A percentile compares a stretch with the other conserved stretches of the same genome.
Conservation (phyloP, 2,329 filamentous ascomycete species). For the Fusarium sterilihyphosum region DNA sequence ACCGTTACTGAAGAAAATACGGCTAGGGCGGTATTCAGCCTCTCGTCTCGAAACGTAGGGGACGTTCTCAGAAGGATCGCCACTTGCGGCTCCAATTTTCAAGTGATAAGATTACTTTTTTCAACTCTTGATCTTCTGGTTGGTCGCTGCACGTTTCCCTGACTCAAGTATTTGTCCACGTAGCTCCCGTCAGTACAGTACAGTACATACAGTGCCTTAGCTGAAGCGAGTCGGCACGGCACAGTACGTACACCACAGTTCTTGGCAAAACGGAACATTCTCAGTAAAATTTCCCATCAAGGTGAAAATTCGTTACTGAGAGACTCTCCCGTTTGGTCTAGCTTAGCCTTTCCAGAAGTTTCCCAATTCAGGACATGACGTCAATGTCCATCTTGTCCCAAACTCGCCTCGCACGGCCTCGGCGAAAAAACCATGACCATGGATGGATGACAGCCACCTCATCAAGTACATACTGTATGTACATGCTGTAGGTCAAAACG, state of each 20-base stretch:
- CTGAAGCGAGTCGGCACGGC: not conserved
- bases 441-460: constrained; percentile 15
- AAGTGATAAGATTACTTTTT: constrained; percentile 30
- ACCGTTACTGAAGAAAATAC: constrained; percentile 28
- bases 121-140: constrained; percentile 5
- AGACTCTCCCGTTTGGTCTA: not conserved
- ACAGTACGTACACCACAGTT: not conserved
- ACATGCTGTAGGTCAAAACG: not conserved
- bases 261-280: constrained; percentile 1
- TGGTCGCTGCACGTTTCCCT: constrained; percentile 17
- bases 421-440: constrained; percentile 1
- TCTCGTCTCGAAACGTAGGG: not conserved
- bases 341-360: constrained; percentile 19
- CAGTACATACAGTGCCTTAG: not conserved
- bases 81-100: constrained; percentile 26
- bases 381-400: constrained; percentile 7
- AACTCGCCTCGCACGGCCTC: constrained; percentile 22
- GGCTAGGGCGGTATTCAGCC: constrained; percentile 28
- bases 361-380: constrained; percentile 20
- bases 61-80: constrained; percentile 19
- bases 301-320: constrained; percentile 22
- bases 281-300: not conserved
- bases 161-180: constrained; percentile 33
- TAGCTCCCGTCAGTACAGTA: constrained; percentile 3
- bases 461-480: not conserved